phyloP scores from a whole-genome alignment of 208 protist genomes.

The Endotrypanum monterogeii region DNA sequence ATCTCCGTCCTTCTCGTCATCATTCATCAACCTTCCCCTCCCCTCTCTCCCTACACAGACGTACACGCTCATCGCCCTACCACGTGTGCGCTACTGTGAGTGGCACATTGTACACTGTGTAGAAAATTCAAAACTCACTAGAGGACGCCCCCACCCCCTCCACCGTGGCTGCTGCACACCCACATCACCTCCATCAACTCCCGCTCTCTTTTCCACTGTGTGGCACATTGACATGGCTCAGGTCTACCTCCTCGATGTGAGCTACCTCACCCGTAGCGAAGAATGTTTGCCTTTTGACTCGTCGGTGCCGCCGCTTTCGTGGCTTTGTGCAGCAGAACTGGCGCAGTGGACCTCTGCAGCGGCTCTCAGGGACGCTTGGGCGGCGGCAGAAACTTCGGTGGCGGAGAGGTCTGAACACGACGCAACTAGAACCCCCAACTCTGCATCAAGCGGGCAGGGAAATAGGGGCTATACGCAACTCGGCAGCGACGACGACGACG shows the following conservation, averaged over 20 bases:
- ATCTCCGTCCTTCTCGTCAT: too few relatives aligned
- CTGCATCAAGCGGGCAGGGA: background rate
- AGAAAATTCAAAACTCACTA: too few relatives aligned
- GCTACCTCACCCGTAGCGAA: background rate
- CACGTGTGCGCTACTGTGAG: too few relatives aligned
- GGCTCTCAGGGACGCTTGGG: slow-evolving; percentile 19
- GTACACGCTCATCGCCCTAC: too few relatives aligned
- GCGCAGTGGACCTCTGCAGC: slow-evolving; percentile 26
- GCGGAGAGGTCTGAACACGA: background rate
- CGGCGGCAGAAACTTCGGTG: background rate
- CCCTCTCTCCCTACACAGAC: too few relatives aligned
- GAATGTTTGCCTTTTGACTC: background rate
- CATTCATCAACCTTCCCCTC: too few relatives aligned
- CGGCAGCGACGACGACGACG: background rate
- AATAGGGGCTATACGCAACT: background rate
- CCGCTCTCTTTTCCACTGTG: background rate
- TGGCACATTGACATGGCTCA: slow-evolving; percentile 20
- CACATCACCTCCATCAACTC: background rate
- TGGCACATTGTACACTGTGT: too few relatives aligned
- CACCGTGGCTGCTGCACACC: background rate
- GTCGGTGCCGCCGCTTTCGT: slow-evolving; percentile 18
- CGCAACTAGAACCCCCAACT: background rate
- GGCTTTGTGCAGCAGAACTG: slow-evolving; percentile 36
- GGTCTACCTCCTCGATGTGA: slow-evolving; percentile 41
- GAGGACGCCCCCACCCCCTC: background rate